Evolutionary conservation across 805 yeast genomes (phyloP).

Genomic region (Lipomyces sp.): DNA sequence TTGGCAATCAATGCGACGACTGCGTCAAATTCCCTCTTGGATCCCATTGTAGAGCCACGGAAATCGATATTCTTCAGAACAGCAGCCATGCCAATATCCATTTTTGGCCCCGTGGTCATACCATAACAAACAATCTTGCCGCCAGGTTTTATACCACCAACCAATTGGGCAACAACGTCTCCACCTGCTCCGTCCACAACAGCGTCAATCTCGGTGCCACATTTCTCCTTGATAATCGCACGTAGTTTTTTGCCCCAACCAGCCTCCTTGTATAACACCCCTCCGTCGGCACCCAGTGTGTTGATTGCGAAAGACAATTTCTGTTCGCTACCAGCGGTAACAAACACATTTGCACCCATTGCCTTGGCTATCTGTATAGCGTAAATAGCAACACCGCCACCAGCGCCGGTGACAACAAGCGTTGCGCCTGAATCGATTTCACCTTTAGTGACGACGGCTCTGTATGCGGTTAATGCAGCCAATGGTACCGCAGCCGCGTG

Average conservation of each 20-base stretch:
- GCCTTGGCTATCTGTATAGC: conserved; percentile 46
- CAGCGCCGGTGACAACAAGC: conserved; percentile 51
- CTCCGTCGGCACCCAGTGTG: conserved; percentile 32
- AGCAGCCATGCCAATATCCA: conserved; percentile 32
- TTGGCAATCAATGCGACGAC: conserved; percentile 22
- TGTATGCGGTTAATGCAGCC: conserved; percentile 39
- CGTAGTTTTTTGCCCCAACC: conserved; percentile 31
- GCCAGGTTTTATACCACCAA: conserved; percentile 21
- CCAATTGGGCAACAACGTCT: conserved; percentile 25
- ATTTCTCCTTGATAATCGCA: background rate
- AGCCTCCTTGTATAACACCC: conserved; percentile 27
- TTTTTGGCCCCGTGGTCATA: conserved; percentile 34
- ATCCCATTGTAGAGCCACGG: conserved; percentile 34
- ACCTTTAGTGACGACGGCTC: conserved; percentile 33
- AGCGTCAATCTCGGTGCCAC: conserved; percentile 25
- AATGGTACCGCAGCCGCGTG: conserved; percentile 39
- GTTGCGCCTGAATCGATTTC: conserved; percentile 20
- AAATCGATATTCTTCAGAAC: conserved; percentile 33
- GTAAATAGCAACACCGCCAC: conserved; percentile 66
- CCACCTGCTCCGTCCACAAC: conserved; percentile 40
- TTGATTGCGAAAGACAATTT: conserved; percentile 31
- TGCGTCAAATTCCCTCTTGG: conserved; percentile 20
- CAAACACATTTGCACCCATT: conserved; percentile 41
- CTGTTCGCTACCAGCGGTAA: conserved; percentile 34
- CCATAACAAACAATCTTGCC: conserved; percentile 36